These are phyloP conservation scores for Mucor mucedo DNA, from an alignment of 371 early-diverging fungal genomes.

Conservation along the genomic window DNA sequence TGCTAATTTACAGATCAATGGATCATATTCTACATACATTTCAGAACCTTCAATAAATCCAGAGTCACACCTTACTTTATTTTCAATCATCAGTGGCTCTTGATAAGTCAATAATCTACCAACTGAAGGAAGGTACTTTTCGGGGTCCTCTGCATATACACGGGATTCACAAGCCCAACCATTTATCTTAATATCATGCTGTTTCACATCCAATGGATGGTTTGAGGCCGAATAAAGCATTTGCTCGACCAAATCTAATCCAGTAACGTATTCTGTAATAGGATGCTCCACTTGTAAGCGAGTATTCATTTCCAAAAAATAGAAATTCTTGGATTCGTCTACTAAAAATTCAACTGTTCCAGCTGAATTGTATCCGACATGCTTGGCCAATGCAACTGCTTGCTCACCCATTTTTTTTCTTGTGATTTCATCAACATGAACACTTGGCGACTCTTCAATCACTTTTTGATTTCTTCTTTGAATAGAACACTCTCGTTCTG, in stretches of 20 bases:
- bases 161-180: slow-evolving; percentile 90
- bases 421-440: slow-evolving; percentile 65
- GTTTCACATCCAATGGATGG: slow-evolving; percentile 59
- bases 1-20: slow-evolving; percentile 88
- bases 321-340: slow-evolving; percentile 71
- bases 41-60: slow-evolving; percentile 77
- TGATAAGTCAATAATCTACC: slow-evolving; percentile 65
- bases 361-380: slow-evolving; percentile 84
- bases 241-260: slow-evolving; percentile 92
- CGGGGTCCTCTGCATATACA: slow-evolving; percentile 92
- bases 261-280: slow-evolving; percentile 94
- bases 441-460: slow-evolving; percentile 80
- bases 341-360: slow-evolving; percentile 82
- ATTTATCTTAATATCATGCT: slow-evolving; percentile 65
- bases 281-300: slow-evolving; percentile 97
- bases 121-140: slow-evolving; percentile 88
- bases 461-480: slow-evolving; percentile 93
- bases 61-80: slow-evolving; percentile 45
- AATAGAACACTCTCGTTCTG: slow-evolving; percentile 88
- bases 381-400: slow-evolving; percentile 80
- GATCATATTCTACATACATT: slow-evolving; percentile 86
- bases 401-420: slow-evolving; percentile 84
- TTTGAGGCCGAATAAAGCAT: slow-evolving; percentile 85
- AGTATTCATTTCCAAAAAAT: slow-evolving; percentile 91
- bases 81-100: slow-evolving; percentile 25